These are phyloP conservation scores for Cladosporium sp. DNA, from an alignment of 2,329 filamentous ascomycete genomes.

Conservation along the genomic window DNA sequence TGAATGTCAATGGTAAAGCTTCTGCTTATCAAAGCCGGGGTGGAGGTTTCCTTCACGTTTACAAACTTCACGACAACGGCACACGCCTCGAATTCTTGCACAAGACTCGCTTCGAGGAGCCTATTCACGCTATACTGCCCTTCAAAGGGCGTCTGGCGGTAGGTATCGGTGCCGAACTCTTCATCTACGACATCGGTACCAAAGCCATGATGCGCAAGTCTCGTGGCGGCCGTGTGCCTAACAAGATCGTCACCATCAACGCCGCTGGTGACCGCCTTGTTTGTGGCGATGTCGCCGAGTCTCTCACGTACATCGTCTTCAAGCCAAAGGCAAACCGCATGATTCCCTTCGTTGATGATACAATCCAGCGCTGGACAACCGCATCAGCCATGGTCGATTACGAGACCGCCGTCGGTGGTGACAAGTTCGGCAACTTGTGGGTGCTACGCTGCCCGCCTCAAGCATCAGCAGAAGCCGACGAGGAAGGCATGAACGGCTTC, in stretches of 20 bases:
- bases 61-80: conserved; percentile 85
- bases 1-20: conserved; percentile 43
- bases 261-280: conserved; percentile 90
- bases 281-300: conserved; percentile 89
- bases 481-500: conserved; percentile 85
- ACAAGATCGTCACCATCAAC: conserved; percentile 81
- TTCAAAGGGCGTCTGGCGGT: conserved; percentile 89
- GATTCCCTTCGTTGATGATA: conserved; percentile 91
- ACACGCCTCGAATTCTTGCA: conserved; percentile 89
- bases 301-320: conserved; percentile 88
- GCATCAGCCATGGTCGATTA: conserved; percentile 95
- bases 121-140: conserved; percentile 81
- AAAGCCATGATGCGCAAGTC: conserved; percentile 89
- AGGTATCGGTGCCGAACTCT: conserved; percentile 79
- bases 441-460: conserved; percentile 84
- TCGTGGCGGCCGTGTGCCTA: conserved; percentile 33
- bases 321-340: conserved; percentile 88
- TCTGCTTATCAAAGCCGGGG: conserved; percentile 19
- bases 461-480: conserved; percentile 84
- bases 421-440: conserved; percentile 98
- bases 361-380: conserved; percentile 85
- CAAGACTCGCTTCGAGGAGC: conserved; percentile 89
- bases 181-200: conserved; percentile 91
- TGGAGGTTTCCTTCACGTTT: conserved; percentile 85
- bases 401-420: conserved; percentile 88